Evolutionary conservation across 2,329 filamentous ascomycete genomes (phyloP).

Genomic region (Aaosphaeria arxii): DNA sequence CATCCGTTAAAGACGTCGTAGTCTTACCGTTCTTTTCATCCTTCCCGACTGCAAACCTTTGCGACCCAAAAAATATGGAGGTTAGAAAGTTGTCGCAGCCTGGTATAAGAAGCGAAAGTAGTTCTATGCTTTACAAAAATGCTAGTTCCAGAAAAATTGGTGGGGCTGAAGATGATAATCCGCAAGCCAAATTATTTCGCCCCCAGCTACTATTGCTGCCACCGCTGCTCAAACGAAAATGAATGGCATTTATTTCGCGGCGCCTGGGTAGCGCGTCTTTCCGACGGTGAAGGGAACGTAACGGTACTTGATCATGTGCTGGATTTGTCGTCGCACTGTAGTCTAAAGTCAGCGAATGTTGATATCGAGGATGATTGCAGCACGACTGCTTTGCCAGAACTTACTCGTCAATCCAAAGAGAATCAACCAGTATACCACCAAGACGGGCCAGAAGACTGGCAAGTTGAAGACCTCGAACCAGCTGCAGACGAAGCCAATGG

Average conservation of each 20-base stretch:
- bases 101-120: no score
- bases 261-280: slow-evolving; percentile 54
- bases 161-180: no score
- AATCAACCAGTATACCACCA: slow-evolving; percentile 99
- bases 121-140: no score
- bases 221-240: no score
- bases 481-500: slow-evolving; percentile 80
- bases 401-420: slow-evolving; percentile 91
- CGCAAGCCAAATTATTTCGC: no score
- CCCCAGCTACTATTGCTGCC: no score
- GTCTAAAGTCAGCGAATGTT: neutral
- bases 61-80: no score
- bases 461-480: slow-evolving; percentile 96
- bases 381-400: slow-evolving; percentile 36
- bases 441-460: slow-evolving; percentile 97
- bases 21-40: no score
- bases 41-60: no score
- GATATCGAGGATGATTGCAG: neutral
- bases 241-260: slow-evolving; percentile 17
- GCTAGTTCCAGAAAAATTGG: no score
- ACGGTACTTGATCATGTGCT: slow-evolving; percentile 99
- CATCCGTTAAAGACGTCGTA: no score
- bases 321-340: slow-evolving; percentile 95
- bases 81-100: no score
- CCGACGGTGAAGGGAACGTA: slow-evolving; percentile 93